These are phyloP conservation scores for Pistacia atlantica DNA, from an alignment of 345 rosid species.

Conservation along the genomic window DNA sequence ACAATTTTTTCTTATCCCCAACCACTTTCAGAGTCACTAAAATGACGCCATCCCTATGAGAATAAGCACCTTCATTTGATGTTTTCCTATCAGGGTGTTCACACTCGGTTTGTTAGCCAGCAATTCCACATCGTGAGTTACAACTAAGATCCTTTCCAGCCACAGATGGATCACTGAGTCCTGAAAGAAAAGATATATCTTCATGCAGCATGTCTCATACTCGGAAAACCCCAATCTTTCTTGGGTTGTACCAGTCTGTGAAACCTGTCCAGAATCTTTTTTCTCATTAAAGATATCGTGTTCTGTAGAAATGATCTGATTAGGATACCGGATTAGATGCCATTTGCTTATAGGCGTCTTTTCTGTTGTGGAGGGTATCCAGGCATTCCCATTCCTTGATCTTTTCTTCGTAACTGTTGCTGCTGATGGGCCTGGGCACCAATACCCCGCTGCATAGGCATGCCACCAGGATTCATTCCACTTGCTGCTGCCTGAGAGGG, in stretches of 20 bases:
- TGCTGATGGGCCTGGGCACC: conserved; percentile 71
- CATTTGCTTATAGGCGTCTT: conserved; percentile 59
- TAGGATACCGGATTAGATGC: background rate
- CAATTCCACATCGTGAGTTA: background rate
- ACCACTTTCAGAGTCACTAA: background rate
- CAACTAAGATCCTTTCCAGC: background rate
- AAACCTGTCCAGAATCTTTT: background rate
- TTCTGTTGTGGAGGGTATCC: conserved; percentile 92
- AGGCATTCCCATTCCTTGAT: conserved; percentile 75
- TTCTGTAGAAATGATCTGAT: background rate
- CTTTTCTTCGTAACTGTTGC: conserved; percentile 82
- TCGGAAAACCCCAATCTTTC: background rate
- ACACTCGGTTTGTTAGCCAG: background rate
- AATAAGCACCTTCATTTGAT: background rate
- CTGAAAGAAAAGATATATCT: background rate
- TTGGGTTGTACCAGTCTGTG: background rate
- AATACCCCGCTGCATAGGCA: conserved; percentile 77
- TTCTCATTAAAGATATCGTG: background rate
- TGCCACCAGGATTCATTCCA: conserved; percentile 77
- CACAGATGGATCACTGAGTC: conserved; percentile 3
- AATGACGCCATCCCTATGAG: too few relatives aligned
- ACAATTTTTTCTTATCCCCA: background rate
- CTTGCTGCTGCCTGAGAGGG: conserved; percentile 61
- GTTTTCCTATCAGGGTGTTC: background rate
- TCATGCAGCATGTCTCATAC: background rate